These are phyloP conservation scores for Neolentinus lepideus DNA, from an alignment of 1,284 basidiomycete species.

Conservation along the genomic window DNA sequence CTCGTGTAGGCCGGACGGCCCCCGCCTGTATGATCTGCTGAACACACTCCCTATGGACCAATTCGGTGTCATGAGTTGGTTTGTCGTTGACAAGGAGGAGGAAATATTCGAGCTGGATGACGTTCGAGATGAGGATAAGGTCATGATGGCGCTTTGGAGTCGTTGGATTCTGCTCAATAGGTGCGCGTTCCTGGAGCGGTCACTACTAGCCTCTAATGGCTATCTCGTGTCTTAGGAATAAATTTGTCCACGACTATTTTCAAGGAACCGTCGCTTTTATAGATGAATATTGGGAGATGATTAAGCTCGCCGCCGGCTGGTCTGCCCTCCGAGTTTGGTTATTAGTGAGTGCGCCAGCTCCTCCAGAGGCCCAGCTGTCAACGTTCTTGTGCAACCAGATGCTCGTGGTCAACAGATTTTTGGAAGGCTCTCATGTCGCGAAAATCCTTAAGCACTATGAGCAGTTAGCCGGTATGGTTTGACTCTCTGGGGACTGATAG, in stretches of 20 bases:
- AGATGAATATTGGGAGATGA: conserved; percentile 52
- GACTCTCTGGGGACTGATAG: too few species aligned
- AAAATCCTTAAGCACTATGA: conserved; percentile 1
- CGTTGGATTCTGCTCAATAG: conserved; percentile 63
- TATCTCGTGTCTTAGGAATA: conserved; percentile 24
- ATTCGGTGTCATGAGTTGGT: conserved; percentile 61
- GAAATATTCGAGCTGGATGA: conserved; percentile 65
- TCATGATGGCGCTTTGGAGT: conserved; percentile 68
- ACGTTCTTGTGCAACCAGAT: not conserved
- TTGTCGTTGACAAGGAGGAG: conserved; percentile 61
- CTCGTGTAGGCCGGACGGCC: conserved; percentile 59
- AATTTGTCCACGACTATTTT: conserved; percentile 48
- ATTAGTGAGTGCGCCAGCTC: conserved; percentile 31
- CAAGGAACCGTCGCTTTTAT: conserved; percentile 47
- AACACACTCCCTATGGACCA: conserved; percentile 46
- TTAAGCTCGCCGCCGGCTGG: conserved; percentile 62
- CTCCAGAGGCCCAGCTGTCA: not conserved
- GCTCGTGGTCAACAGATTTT: conserved; percentile 1
- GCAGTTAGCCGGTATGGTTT: not conserved
- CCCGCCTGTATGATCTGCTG: conserved; percentile 56
- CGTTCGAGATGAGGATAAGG: conserved; percentile 63
- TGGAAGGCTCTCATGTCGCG: not conserved
- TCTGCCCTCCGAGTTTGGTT: conserved; percentile 54
- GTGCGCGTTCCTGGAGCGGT: conserved; percentile 25
- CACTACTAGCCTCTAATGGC: not conserved